These are phyloP conservation scores for Cytospora schulzeri DNA, from an alignment of 2,329 filamentous ascomycete genomes.

Conservation along the genomic window DNA sequence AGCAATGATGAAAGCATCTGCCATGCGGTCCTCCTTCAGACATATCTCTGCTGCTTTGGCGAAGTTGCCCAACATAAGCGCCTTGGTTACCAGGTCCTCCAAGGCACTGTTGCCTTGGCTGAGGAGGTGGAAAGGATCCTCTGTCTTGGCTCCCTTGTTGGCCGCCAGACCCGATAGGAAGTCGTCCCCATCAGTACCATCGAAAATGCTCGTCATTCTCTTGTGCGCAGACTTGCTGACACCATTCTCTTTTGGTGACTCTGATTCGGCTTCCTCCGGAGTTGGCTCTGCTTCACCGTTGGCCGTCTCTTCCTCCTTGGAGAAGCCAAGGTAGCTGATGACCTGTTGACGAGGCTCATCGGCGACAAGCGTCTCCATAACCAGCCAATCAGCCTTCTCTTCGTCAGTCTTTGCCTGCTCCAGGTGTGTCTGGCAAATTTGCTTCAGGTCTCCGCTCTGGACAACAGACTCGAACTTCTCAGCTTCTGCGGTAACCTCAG, in stretches of 20 bases:
- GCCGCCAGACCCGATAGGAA: slow-evolving; percentile 85
- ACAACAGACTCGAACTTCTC: slow-evolving; percentile 85
- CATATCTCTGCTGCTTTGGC: slow-evolving; percentile 87
- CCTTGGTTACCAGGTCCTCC: slow-evolving; percentile 84
- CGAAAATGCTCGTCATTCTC: slow-evolving; percentile 79
- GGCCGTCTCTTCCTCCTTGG: slow-evolving; percentile 56
- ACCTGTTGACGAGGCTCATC: slow-evolving; percentile 85
- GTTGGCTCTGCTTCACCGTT: slow-evolving; percentile 45
- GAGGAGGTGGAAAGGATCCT: slow-evolving; percentile 91
- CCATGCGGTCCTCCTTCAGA: slow-evolving; percentile 83
- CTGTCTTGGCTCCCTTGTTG: slow-evolving; percentile 88
- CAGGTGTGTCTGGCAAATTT: slow-evolving; percentile 80
- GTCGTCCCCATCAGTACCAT: slow-evolving; percentile 73
- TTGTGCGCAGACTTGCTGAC: slow-evolving; percentile 54
- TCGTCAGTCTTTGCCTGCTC: slow-evolving; percentile 77
- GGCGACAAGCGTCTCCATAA: slow-evolving; percentile 85
- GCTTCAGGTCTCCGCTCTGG: slow-evolving; percentile 72
- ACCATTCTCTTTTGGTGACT: slow-evolving; percentile 26
- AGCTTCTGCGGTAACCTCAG: slow-evolving; percentile 78
- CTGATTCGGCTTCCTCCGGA: slow-evolving; percentile 5
- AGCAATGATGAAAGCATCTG: slow-evolving; percentile 96
- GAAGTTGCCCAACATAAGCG: slow-evolving; percentile 88
- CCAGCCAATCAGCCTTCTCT: slow-evolving; percentile 94
- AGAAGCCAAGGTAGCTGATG: slow-evolving; percentile 87
- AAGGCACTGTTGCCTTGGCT: slow-evolving; percentile 79